phyloP scores from a whole-genome alignment of 805 yeast species.

The Candida sanyiensis region DNA sequence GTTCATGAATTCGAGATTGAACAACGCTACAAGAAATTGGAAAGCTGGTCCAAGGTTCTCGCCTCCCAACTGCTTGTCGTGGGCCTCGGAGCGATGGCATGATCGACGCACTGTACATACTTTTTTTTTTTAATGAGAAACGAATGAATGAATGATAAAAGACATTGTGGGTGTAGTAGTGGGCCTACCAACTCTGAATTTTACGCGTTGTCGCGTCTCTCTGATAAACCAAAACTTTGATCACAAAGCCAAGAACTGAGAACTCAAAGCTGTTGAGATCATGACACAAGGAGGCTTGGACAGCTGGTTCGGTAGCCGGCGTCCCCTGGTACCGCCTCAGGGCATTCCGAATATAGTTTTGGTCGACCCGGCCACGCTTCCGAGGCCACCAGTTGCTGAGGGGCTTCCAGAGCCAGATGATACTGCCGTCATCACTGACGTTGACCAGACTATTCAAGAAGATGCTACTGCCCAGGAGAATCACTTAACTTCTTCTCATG shows the following conservation, averaged over 20 bases:
- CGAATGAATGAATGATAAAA: neutral
- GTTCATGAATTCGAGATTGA: constrained; percentile 48
- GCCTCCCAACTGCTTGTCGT: constrained; percentile 53
- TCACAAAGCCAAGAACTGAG: neutral
- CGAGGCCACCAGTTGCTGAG: no score
- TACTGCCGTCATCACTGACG: constrained; percentile 5
- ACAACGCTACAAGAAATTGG: constrained; percentile 39
- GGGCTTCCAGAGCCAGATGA: no score
- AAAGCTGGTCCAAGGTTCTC: constrained; percentile 52
- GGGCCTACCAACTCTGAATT: neutral
- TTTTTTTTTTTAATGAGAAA: constrained; percentile 1
- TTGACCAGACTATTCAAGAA: neutral
- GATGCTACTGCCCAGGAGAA: neutral
- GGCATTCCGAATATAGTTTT: no score
- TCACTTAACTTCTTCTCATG: no score
- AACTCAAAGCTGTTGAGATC: neutral
- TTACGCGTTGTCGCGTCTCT: constrained; percentile 4
- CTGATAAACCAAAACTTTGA: neutral
- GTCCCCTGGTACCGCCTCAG: no score
- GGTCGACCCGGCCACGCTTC: no score
- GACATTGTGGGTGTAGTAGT: neutral
- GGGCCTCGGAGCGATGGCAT: constrained; percentile 55
- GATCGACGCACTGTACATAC: constrained; percentile 4
- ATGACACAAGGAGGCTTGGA: constrained; percentile 9
- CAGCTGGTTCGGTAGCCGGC: constrained; percentile 1